Percentiles rank a stretch among this genome's conserved stretches.
Conservation (phyloP, 495 filamentous ascomycete species). For the Neohortaea acidophila region DNA sequence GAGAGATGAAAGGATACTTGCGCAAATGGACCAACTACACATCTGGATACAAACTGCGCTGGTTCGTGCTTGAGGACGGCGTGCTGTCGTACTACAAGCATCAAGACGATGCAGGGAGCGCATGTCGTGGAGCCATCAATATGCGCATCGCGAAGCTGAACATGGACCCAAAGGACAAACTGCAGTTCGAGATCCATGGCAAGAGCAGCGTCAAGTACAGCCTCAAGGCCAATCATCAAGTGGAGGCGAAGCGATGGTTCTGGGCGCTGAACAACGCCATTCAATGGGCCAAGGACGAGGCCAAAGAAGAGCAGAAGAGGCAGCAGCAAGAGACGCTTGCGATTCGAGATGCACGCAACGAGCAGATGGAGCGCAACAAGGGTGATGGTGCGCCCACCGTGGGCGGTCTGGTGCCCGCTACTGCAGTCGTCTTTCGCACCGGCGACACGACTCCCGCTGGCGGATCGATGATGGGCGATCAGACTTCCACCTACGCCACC, state of each 20-base stretch:
- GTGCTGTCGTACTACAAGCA: constrained; percentile 98
- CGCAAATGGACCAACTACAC: constrained; percentile 99
- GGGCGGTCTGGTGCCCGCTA: constrained; percentile 14
- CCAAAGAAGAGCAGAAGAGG: constrained; percentile 67
- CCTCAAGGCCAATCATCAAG: constrained; percentile 88
- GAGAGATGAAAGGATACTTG: constrained; percentile 95
- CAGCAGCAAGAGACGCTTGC: constrained; percentile 58
- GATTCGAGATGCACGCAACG: constrained; percentile 58
- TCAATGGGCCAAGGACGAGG: constrained; percentile 94
- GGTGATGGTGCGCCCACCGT: constrained; percentile 30
- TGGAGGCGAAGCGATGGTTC: constrained; percentile 87
- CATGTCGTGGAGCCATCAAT: constrained; percentile 94
- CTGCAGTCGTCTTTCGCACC: constrained; percentile 32
- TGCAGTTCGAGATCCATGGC: constrained; percentile 88
- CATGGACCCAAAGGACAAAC: constrained; percentile 95
- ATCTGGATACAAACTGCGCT: constrained; percentile 84
- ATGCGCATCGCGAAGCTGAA: constrained; percentile 89
- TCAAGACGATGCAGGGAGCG: constrained; percentile 84
- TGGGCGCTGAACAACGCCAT: constrained; percentile 99
- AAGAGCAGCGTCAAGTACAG: constrained; percentile 99
- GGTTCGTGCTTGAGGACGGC: constrained; percentile 96
- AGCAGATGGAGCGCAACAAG: constrained; percentile 35
- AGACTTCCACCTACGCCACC: constrained; percentile 43
- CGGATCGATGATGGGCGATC: constrained; percentile 34
- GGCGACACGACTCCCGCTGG: constrained; percentile 28